phyloP scores from a whole-genome alignment of 768 basidiomycete species.

The Chlorophyllum brunneum region DNA sequence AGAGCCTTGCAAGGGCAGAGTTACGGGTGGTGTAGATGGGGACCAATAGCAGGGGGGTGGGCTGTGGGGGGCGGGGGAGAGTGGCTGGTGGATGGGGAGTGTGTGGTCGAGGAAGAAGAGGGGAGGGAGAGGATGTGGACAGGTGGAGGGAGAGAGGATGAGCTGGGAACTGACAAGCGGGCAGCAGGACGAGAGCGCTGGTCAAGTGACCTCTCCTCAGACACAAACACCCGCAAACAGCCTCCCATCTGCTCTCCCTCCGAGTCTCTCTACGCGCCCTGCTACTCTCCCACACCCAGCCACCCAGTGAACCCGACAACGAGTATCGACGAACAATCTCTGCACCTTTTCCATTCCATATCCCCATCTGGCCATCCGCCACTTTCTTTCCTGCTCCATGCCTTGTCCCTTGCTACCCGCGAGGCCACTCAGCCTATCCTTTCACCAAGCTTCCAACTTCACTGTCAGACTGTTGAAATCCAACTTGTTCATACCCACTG shows the following conservation, averaged over 20 bases:
- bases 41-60: too few relatives aligned
- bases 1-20: too few relatives aligned
- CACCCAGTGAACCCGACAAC: background rate
- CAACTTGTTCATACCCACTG: too few relatives aligned
- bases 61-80: slow-evolving; percentile 5
- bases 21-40: too few relatives aligned
- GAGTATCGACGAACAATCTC: background rate
- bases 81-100: background rate
- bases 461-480: background rate
- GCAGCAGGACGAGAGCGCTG: slow-evolving; percentile 15
- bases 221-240: slow-evolving; percentile 29
- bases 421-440: too few relatives aligned
- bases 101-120: slow-evolving; percentile 16
- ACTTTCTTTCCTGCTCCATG: background rate
- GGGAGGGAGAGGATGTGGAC: slow-evolving; percentile 17
- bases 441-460: too few relatives aligned
- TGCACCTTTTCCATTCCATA: slow-evolving; percentile 8
- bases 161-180: slow-evolving; percentile 18
- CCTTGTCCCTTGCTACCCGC: too few relatives aligned
- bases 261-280: background rate
- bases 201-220: slow-evolving; percentile 29
- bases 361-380: slow-evolving; percentile 3
- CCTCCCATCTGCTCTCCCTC: background rate
- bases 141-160: slow-evolving; percentile 17
- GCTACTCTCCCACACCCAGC: background rate